Conservation (phyloP, 2,329 filamentous ascomycete genomes). For the Alternaria sp. region DNA sequence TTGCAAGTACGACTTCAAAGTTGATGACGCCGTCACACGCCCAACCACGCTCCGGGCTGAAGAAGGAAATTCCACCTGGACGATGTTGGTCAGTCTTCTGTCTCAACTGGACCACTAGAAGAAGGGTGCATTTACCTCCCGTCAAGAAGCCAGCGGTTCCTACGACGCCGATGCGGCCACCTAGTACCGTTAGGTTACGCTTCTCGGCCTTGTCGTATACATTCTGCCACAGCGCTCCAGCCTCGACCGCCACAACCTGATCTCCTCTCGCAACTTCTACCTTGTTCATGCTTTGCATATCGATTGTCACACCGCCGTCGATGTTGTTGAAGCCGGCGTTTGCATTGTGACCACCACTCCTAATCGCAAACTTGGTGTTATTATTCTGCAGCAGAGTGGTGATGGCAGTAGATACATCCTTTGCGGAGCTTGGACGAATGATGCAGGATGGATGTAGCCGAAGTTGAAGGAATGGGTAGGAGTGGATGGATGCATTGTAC, state of each 20-base stretch:
- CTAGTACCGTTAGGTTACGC: slow-evolving; percentile 26
- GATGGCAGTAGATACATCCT: slow-evolving; percentile 31
- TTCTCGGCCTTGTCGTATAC: slow-evolving; percentile 45
- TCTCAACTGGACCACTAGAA: background rate
- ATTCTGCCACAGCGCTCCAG: slow-evolving; percentile 45
- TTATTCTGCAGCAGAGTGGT: slow-evolving; percentile 17
- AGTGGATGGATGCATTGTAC: slow-evolving; percentile 35
- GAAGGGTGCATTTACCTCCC: slow-evolving; percentile 30
- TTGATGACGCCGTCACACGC: slow-evolving; percentile 40
- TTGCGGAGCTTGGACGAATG: slow-evolving; percentile 23
- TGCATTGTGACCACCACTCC: slow-evolving; percentile 35
- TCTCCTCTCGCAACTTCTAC: slow-evolving; percentile 23
- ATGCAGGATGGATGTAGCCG: slow-evolving; percentile 33
- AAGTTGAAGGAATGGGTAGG: slow-evolving; percentile 33
- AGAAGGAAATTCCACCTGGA: slow-evolving; percentile 33
- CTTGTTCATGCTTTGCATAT: slow-evolving; percentile 35
- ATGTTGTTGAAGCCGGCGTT: slow-evolving; percentile 41
- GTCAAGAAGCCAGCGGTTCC: slow-evolving; percentile 42
- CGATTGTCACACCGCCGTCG: slow-evolving; percentile 43
- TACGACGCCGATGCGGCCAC: slow-evolving; percentile 39
- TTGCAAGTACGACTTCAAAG: slow-evolving; percentile 50
- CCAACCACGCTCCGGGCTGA: slow-evolving; percentile 29
- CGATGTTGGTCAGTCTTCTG: background rate
- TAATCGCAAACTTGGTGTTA: slow-evolving; percentile 32
- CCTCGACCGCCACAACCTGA: slow-evolving; percentile 29